Evolutionary conservation across 257 asterid genomes (phyloP).

Genomic region (Fraxinus excelsior): DNA sequence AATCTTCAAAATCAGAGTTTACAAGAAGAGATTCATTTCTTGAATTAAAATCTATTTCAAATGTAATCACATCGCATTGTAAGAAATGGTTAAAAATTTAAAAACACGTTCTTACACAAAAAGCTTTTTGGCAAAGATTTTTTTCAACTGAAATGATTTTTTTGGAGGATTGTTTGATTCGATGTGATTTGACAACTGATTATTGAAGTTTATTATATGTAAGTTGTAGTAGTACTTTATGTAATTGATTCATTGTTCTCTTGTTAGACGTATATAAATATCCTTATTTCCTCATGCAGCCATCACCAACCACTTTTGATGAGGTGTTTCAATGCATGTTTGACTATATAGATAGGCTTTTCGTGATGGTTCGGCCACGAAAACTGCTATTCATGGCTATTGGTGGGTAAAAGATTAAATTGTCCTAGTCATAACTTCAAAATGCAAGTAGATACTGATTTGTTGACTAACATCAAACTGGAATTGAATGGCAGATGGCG

Average conservation of each 20-base stretch:
- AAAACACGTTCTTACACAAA: neutral
- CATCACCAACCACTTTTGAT: slow-evolving; percentile 88
- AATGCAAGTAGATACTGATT: slow-evolving; percentile 24
- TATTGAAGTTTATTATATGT: neutral
- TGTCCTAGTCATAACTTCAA: neutral
- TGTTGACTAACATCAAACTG: slow-evolving; percentile 18
- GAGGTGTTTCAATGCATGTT: slow-evolving; percentile 93
- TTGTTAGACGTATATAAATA: slow-evolving; percentile 14
- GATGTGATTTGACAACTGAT: slow-evolving; percentile 1
- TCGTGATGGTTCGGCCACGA: slow-evolving; percentile 92
- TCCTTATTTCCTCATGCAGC: slow-evolving; percentile 58
- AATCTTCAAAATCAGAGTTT: neutral
- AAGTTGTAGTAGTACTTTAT: slow-evolving; percentile 1
- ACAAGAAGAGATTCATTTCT: neutral
- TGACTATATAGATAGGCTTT: slow-evolving; percentile 92
- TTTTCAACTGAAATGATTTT: too few relatives aligned
- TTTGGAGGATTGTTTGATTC: neutral
- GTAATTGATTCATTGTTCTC: neutral
- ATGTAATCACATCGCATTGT: neutral
- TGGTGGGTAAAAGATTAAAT: slow-evolving; percentile 59
- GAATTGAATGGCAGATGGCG: slow-evolving; percentile 66
- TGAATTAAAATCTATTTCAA: neutral
- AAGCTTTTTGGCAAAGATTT: too few relatives aligned
- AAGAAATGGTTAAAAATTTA: neutral
- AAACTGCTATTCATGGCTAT: slow-evolving; percentile 93